These are phyloP conservation scores for Cucumis hystrix DNA, from an alignment of 306 rosid genomes.

Conservation along the genomic window DNA sequence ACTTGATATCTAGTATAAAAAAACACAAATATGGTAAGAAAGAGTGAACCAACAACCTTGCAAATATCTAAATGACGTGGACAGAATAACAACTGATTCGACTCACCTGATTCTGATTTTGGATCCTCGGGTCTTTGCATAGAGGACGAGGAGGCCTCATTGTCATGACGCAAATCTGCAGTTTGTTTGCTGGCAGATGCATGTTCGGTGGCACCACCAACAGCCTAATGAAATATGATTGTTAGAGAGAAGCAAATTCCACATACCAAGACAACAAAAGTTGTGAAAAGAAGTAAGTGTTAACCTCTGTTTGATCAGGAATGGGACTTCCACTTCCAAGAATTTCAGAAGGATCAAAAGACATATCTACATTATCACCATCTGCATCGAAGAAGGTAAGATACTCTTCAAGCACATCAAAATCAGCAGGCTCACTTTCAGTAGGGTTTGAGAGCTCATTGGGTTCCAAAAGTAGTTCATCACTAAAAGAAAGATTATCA, in stretches of 20 bases:
- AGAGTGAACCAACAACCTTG: background rate
- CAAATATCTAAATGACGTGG: background rate
- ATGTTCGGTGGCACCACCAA: conserved; percentile 24
- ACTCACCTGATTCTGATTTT: conserved; percentile 36
- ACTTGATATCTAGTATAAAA: conserved; percentile 30
- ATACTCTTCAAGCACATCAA: conserved; percentile 50
- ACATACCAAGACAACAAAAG: background rate
- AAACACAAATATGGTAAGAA: background rate
- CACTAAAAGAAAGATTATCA: conserved; percentile 17
- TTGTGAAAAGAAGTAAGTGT: background rate
- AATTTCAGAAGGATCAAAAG: conserved; percentile 37
- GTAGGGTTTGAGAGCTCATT: conserved; percentile 40
- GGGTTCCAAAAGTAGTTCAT: conserved; percentile 49
- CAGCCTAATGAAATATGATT: conserved; percentile 17
- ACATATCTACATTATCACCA: conserved; percentile 30
- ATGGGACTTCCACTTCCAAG: conserved; percentile 19
- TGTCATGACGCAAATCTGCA: conserved; percentile 18
- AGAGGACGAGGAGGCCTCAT: conserved; percentile 35
- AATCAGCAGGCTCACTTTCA: conserved; percentile 22
- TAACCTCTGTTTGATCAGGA: conserved; percentile 22
- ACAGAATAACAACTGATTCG: background rate
- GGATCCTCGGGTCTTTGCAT: conserved; percentile 19
- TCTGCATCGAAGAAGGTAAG: conserved; percentile 41
- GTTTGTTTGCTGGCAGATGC: conserved; percentile 15
- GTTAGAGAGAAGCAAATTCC: background rate